Evolutionary conservation across 345 rosid species (phyloP).

Genomic region (Punica granatum): DNA sequence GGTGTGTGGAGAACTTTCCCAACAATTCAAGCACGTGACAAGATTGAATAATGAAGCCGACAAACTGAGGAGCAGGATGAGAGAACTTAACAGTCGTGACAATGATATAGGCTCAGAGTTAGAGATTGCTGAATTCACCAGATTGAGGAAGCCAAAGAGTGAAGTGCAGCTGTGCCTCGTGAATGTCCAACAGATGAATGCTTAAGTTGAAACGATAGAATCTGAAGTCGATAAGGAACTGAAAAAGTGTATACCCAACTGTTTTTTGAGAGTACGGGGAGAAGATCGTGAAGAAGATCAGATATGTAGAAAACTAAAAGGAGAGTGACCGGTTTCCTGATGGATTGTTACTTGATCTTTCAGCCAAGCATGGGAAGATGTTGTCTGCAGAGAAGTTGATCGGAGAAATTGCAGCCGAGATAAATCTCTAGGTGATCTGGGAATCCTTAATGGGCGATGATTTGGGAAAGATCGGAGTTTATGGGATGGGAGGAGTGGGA

Average conservation of each 20-base stretch:
- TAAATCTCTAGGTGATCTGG: background rate
- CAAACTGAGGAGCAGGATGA: background rate
- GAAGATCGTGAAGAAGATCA: background rate
- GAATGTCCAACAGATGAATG: background rate
- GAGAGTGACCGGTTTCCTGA: background rate
- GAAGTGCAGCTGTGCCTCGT: constrained; percentile 5
- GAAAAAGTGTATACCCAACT: background rate
- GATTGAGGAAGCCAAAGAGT: background rate
- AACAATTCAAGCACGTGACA: background rate
- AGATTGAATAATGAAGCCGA: background rate
- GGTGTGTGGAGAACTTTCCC: background rate
- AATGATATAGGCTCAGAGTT: constrained; percentile 3
- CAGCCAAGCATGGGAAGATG: background rate
- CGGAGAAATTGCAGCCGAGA: background rate
- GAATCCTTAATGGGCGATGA: constrained; percentile 10
- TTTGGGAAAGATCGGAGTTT: constrained; percentile 15
- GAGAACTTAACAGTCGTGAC: constrained; percentile 1
- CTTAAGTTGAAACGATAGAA: background rate
- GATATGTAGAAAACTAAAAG: background rate
- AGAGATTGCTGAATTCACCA: background rate
- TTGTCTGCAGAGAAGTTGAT: background rate
- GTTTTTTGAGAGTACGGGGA: background rate
- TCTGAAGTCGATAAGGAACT: background rate
- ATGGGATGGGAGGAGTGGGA: constrained; percentile 33
- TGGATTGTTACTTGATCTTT: background rate